phyloP scores from a whole-genome alignment of 768 basidiomycete genomes.

The Coprinopsis sp. region DNA sequence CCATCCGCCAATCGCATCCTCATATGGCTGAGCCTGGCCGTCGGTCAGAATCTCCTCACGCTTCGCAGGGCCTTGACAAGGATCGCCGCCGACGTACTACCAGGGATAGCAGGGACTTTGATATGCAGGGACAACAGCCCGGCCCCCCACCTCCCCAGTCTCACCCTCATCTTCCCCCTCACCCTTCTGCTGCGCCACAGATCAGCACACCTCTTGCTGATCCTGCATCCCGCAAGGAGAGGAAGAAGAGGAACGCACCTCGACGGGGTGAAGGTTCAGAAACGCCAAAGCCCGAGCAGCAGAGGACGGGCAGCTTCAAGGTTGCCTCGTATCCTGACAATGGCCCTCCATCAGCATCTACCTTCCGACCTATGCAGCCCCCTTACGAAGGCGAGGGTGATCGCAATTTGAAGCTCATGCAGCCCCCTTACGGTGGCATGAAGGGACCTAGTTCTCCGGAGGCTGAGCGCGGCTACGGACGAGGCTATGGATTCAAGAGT shows the following conservation, averaged over 20 bases:
- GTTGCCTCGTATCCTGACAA: constrained; percentile 23
- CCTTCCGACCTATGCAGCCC: constrained; percentile 21
- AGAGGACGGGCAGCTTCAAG: constrained; percentile 12
- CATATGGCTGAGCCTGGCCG: constrained; percentile 33
- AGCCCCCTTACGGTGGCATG: constrained; percentile 1
- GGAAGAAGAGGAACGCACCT: constrained; percentile 36
- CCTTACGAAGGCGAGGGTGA: constrained; percentile 12
- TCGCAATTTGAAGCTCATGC: constrained; percentile 16
- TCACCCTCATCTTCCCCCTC: constrained; percentile 5
- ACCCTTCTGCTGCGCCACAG: constrained; percentile 7
- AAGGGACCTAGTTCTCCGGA: constrained; percentile 9
- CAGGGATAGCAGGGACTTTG: constrained; percentile 23
- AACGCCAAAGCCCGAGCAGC: constrained; percentile 32
- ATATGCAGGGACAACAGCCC: constrained; percentile 8
- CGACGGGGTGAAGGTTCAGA: constrained; percentile 34
- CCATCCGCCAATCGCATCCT: constrained; percentile 18
- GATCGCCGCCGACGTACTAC: constrained; percentile 37
- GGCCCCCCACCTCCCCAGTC: constrained; percentile 9
- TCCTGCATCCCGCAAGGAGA: constrained; percentile 12
- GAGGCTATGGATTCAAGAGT: constrained; percentile 25
- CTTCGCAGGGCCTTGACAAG: constrained; percentile 39
- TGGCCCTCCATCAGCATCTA: constrained; percentile 21
- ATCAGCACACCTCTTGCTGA: constrained; percentile 8
- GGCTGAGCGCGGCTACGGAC: constrained; percentile 8
- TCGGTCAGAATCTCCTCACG: constrained; percentile 58